Percentiles rank a stretch among this genome's conserved stretches.
Evolutionary conservation across 2,329 filamentous ascomycete genomes (phyloP).

Genomic region (Aspergillus amoenus): DNA sequence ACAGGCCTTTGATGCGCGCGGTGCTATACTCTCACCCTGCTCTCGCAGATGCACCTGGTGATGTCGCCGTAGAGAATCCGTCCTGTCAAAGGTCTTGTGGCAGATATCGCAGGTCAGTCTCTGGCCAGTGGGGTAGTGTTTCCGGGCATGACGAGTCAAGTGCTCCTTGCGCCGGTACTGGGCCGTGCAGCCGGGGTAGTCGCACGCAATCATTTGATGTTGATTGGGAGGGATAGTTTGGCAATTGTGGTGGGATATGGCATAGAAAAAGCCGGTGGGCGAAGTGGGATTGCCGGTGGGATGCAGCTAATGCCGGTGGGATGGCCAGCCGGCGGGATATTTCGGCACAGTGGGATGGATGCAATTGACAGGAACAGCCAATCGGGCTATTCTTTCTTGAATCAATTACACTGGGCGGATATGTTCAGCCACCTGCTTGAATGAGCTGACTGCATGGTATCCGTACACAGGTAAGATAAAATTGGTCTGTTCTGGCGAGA

Average conservation of each 20-base stretch:
- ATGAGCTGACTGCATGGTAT: too few species aligned
- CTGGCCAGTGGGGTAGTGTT: neutral
- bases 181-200: conserved; percentile 12
- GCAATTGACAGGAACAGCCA: too few species aligned
- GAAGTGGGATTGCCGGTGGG: neutral
- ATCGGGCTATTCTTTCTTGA: too few species aligned
- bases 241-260: neutral
- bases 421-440: too few species aligned
- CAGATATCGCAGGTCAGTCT: neutral
- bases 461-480: too few species aligned
- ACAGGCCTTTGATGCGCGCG: neutral
- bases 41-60: neutral
- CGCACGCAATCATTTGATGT: neutral
- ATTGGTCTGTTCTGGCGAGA: too few species aligned
- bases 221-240: neutral
- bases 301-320: too few species aligned
- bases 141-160: conserved; percentile 12
- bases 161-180: conserved; percentile 19
- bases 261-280: neutral
- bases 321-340: too few species aligned
- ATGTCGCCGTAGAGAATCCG: conserved; percentile 1
- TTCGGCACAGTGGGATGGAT: too few species aligned
- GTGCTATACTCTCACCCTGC: neutral
- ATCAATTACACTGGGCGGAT: too few species aligned
- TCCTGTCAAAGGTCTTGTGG: neutral